A percentile compares a stretch with the other conserved stretches of the same genome.
phyloP scores from a whole-genome alignment of 768 basidiomycete species.

The Kwoniella sp. region DNA sequence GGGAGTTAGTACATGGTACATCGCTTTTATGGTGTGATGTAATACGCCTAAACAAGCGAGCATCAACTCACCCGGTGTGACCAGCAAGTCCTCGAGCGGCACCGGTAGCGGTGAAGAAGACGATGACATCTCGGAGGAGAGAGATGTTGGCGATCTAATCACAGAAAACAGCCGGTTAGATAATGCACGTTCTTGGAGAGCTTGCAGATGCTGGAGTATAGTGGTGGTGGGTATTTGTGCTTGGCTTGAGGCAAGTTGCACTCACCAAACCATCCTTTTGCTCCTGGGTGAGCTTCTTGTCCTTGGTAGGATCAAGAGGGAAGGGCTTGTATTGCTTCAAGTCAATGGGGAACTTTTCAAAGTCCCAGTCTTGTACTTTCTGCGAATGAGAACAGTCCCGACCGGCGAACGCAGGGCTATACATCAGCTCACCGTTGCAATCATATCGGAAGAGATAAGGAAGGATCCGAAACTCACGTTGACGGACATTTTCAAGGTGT shows the following conservation, averaged over 20 bases:
- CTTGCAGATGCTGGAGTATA: too few relatives aligned
- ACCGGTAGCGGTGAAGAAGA: slow-evolving; percentile 82
- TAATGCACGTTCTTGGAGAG: not conserved
- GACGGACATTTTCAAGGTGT: slow-evolving; percentile 6
- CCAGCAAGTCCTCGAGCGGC: slow-evolving; percentile 79
- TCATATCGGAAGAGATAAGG: not conserved
- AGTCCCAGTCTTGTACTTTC: slow-evolving; percentile 43
- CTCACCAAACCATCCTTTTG: slow-evolving; percentile 62
- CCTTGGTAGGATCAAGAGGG: slow-evolving; percentile 69
- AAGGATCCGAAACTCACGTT: not conserved
- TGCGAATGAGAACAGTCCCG: slow-evolving; percentile 2
- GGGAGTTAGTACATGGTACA: not conserved
- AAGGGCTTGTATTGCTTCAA: slow-evolving; percentile 74
- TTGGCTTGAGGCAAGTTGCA: too few relatives aligned
- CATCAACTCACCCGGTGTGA: slow-evolving; percentile 60
- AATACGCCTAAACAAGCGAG: not conserved
- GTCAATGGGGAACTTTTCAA: slow-evolving; percentile 71
- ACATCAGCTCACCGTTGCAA: too few relatives aligned
- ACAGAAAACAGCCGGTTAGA: too few relatives aligned
- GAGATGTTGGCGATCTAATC: slow-evolving; percentile 66
- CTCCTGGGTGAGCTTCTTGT: slow-evolving; percentile 63
- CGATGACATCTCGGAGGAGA: slow-evolving; percentile 78
- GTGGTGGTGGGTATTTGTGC: too few relatives aligned
- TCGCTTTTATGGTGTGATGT: too few relatives aligned
- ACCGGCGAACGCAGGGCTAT: not conserved